Conservation (phyloP, 331 rosid genomes). For the Malus hybrid region DNA sequence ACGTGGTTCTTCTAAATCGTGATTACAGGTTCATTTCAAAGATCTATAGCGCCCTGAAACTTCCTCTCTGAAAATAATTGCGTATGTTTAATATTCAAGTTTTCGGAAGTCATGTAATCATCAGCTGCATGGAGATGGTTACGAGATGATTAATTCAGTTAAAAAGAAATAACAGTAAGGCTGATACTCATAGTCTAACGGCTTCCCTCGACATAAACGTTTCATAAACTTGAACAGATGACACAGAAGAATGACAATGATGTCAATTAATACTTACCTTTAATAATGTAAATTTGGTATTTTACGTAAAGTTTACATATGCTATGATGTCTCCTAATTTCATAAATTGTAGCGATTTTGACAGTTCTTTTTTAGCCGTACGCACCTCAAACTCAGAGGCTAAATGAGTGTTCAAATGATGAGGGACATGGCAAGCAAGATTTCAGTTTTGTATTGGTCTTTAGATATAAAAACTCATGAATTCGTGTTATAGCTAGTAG, state of each 20-base stretch:
- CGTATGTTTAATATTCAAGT: background rate
- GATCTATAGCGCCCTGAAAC: background rate
- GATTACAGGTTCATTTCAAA: background rate
- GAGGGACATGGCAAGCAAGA: background rate
- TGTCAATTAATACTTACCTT: background rate
- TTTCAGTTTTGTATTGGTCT: too few species aligned
- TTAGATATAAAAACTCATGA: too few species aligned
- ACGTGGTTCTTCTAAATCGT: slow-evolving; percentile 30
- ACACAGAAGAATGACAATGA: background rate
- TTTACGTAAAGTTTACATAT: background rate
- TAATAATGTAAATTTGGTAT: background rate
- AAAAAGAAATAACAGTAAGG: background rate
- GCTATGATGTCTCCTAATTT: background rate
- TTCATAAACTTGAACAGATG: background rate
- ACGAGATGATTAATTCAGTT: background rate
- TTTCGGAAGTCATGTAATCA: background rate
- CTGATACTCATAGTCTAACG: background rate
- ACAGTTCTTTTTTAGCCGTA: background rate
- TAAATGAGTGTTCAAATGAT: background rate
- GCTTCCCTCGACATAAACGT: background rate
- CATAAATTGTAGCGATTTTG: background rate
- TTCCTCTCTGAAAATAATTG: slow-evolving; percentile 1
- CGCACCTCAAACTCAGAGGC: background rate
- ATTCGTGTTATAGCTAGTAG: too few species aligned
- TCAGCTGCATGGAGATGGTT: background rate